Conservation (phyloP, 345 rosid genomes). For the Salix caprea region DNA sequence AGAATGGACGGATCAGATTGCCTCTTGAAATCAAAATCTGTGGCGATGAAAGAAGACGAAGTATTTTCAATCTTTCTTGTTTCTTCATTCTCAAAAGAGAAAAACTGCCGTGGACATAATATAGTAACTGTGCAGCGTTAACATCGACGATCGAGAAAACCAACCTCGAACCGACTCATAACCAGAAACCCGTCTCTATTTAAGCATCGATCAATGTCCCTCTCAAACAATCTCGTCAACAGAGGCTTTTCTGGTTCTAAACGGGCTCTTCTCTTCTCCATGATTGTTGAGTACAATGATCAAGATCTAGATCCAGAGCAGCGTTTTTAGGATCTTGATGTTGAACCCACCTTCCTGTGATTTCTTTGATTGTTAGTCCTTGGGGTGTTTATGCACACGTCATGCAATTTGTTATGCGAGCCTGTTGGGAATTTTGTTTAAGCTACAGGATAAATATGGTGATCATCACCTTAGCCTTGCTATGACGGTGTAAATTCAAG, state of each 20-base stretch:
- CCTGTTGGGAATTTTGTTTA: too few species aligned
- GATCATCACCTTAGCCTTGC: background rate
- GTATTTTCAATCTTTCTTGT: too few species aligned
- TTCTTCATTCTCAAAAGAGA: too few species aligned
- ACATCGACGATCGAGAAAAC: background rate
- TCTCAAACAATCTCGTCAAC: slow-evolving; percentile 85
- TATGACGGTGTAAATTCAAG: background rate
- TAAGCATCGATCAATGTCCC: slow-evolving; percentile 50
- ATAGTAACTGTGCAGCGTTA: background rate
- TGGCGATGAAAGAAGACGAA: too few species aligned
- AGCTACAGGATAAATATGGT: background rate
- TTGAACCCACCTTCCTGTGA: too few species aligned
- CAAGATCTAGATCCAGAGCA: too few species aligned
- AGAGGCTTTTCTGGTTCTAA: slow-evolving; percentile 85
- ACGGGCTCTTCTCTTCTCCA: slow-evolving; percentile 39
- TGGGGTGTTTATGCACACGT: too few species aligned
- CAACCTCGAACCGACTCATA: background rate
- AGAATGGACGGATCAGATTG: background rate
- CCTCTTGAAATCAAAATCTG: background rate
- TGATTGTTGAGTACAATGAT: too few species aligned
- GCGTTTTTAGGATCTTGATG: too few species aligned
- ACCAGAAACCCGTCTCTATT: background rate
- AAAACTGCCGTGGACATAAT: background rate
- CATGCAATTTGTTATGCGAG: too few species aligned
- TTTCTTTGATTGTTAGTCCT: too few species aligned